Base-by-base conservation (phyloP, 164 flowering plant species). In the Warburgia ugandensis region DNA sequence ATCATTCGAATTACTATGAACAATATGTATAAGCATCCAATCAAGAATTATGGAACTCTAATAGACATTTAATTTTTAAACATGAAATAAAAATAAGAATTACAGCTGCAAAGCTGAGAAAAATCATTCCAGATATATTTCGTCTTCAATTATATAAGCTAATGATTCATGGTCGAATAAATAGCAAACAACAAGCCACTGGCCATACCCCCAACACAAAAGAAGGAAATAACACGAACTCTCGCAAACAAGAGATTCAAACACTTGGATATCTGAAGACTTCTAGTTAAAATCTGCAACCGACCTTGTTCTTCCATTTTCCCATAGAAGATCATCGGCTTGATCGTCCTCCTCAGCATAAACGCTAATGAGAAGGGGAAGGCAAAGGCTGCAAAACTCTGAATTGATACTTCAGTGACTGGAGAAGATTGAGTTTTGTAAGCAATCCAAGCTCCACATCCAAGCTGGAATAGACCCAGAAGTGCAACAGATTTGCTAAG, bases 281-380 rank as follows among this genome's bases (percentile, higher is more conserved):
- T 66, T 6, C 83, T 69, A 5, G 96, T 90, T 46, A 86, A 52
- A 54, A 90, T 77, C 78, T 90, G 97, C 68, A 86, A 47, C 77
- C 97, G 72, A 6, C 96, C 91, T 23, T 51, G 69, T 59, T 83
- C 89, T 77, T 90, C 96, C 97, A 90, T 84, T 74, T 79, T 86
- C 75, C 67, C 74, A 45, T 84, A 84, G 80, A 90, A 86, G 22
- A 55, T 51, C 77, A 84, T 84, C 0, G 82, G 85, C 75, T 84
- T 83, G 76, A 86, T 47, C 19, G 77, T 47, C 22, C 64, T 68
- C 55, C 90, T 50, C 63, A 90, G 32, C 68, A 81, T 54, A 29
- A 90, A 81, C 0, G 96, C 95, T 78, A 83, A 1, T 2, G 92
- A 68, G 45, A 83, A 82, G 0, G 96, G 94, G 45, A 84, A 77